These are phyloP conservation scores for Eucalyptus regnans DNA, from an alignment of 345 rosid species.

Conservation along the genomic window DNA sequence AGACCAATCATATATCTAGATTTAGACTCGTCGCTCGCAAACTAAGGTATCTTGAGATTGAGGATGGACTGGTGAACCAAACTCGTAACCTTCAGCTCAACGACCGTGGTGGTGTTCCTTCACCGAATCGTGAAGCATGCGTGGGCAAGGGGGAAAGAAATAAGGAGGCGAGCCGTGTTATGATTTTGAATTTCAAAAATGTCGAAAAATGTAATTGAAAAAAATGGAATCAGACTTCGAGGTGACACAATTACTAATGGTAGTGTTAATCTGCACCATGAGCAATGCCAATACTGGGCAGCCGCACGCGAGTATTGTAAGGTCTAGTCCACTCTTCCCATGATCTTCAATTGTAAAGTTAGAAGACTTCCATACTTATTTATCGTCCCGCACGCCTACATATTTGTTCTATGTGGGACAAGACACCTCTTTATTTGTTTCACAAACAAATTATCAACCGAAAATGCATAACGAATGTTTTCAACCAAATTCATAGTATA, in stretches of 20 bases:
- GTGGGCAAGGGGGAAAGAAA: neutral
- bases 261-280: neutral
- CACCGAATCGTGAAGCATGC: neutral
- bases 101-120: neutral
- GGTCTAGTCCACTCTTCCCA: fast-evolving
- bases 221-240: neutral
- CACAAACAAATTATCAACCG: neutral
- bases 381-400: fast-evolving
- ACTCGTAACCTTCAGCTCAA: neutral
- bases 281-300: neutral
- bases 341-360: neutral
- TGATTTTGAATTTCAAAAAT: neutral
- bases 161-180: neutral
- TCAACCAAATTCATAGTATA: neutral
- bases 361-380: too few species aligned
- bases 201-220: neutral
- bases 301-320: fast-evolving
- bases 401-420: fast-evolving
- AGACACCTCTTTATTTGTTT: fast-evolving
- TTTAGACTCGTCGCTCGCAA: neutral
- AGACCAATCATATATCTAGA: neutral
- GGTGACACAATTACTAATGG: neutral
- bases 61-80: neutral
- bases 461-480: fast-evolving
- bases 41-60: neutral